These are phyloP conservation scores for Xylaria sp. DNA, from an alignment of 2,329 filamentous ascomycete species.

Conservation along the genomic window DNA sequence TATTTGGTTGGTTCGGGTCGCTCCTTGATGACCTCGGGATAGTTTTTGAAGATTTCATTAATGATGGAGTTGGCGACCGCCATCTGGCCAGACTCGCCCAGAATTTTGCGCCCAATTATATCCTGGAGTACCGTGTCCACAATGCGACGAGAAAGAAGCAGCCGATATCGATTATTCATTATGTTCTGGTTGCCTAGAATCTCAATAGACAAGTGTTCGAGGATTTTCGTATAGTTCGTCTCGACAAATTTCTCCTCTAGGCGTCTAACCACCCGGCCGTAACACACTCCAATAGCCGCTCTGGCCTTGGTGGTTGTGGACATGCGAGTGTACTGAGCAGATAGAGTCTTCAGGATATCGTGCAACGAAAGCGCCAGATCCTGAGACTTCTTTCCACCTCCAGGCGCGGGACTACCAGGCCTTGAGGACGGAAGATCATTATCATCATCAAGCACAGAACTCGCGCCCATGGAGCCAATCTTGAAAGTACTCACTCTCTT, in stretches of 20 bases:
- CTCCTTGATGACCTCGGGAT: constrained; percentile 83
- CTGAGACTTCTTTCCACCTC: constrained; percentile 60
- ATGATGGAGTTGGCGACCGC: constrained; percentile 75
- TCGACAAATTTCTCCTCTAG: constrained; percentile 81
- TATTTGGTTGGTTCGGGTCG: constrained; percentile 85
- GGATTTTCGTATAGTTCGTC: constrained; percentile 72
- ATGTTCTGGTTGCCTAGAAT: constrained; percentile 72
- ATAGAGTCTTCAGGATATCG: constrained; percentile 75
- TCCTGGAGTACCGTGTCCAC: constrained; percentile 79
- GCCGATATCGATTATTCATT: constrained; percentile 77
- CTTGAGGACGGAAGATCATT: constrained; percentile 52
- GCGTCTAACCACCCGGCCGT: constrained; percentile 71
- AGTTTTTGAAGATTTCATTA: constrained; percentile 88
- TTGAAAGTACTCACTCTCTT: constrained; percentile 51
- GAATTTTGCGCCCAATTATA: constrained; percentile 70
- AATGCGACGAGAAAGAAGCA: constrained; percentile 78
- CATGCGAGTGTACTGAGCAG: constrained; percentile 70
- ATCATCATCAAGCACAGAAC: constrained; percentile 66
- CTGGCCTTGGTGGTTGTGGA: constrained; percentile 75
- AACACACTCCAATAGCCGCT: constrained; percentile 81
- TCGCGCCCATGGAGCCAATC: constrained; percentile 54
- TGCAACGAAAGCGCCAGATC: constrained; percentile 68
- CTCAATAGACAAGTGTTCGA: constrained; percentile 74
- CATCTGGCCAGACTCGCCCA: constrained; percentile 85
- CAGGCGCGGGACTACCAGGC: constrained; percentile 66